Base-by-base conservation (phyloP, 2,329 filamentous ascomycete genomes). In the Beauveria rudraprayagi region DNA sequence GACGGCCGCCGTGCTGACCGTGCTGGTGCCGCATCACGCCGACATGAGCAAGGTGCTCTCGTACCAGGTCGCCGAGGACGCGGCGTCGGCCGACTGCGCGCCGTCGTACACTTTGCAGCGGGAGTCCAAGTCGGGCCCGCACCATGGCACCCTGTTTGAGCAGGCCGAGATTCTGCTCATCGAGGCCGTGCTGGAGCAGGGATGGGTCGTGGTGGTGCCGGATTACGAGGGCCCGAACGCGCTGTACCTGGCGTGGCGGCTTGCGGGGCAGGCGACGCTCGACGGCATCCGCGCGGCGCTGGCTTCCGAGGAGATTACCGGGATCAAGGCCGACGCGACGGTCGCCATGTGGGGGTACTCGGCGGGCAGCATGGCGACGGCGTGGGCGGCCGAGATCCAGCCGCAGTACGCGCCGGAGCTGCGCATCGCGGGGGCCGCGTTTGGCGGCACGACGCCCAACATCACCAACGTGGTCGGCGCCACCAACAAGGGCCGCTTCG, bases 161-260 rank as follows among this genome's bases (percentile, higher is more conserved):
- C 63, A 68, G 56, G 50, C 61, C 3, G 66, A 70, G 51, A n/a
- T 68, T 4, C 61, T 70, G 2, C 64, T 68, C 17, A 56, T 67
- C n/a, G 62, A 69, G 44, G 62, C 63, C 1, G 63, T 63, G 11
- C 74, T 82, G 1, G 69, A 71, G 10, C 61, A 71, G 65, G 78
- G 78, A 5, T 81, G 77, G 78, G 70, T 76, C 17, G 76, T 83
- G 22, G 76, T 74, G 17, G 68, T 78, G 72, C 78, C 80, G 0
- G 80, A 82, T 64, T 77, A 73, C 58, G 72, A 79, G 59, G 77
- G 77, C 0, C 75, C 76, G 2, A 67, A 68, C 11, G 77, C 77
- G 2, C 71, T 76, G 4, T 81, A 77, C 64, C 66, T 72, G 1
- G 73, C 75, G 9, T 75, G 76, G 52, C 67, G 70, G 5, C 69